Evolutionary conservation across 352 stramenopile species (phyloP), one percentile per base, ranked within the genome.

Genomic region (Hyaloperonospora arabidopsidis): DNA sequence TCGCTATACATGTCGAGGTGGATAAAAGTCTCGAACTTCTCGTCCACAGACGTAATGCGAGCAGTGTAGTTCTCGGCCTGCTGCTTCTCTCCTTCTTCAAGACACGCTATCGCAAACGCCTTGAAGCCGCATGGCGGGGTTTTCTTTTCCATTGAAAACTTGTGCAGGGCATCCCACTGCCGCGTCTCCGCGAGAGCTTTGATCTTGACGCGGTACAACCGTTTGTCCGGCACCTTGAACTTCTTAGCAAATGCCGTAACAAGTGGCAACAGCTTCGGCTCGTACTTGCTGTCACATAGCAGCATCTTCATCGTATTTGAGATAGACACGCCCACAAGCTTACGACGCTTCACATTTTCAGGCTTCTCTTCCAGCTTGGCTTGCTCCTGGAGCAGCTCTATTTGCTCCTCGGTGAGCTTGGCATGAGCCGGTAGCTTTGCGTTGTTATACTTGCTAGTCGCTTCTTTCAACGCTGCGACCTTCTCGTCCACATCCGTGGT

Each of bases 171-270:
- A 57, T 91, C 84, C 85, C 87, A 97, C 43, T 97, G 83, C 13
- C 75, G 69, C 13, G 76, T 93, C 52, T 93, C 77, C 4, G 82
- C 82, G 5, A 95, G 65, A 29, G 85, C 86, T 49, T 89, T 84
- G 54, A 95, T 96, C 65, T 96, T 96, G 36, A 95, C 80, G 54
- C 87, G 81, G 61, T 92, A 97, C 44, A 94, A 87, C 7, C 83
- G 81, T 68, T 97, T 96, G 52, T 96, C 87, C 0, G 87, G 80
- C 6, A 97, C 80, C 35, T 94, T 93, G 61, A 95, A 95, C 57
- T 88, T 92, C 55, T 95, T 95, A 32, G 81, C 74, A 52, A 91
- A 84, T 4, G 75, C 52, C 0, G 76, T 74, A 7, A 79, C 82
- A 7, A 92, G 21, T 13, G 67, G 70, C 22, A 84, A 51, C 49